A percentile compares a stretch with the other conserved stretches of the same genome.
Evolutionary conservation across 768 basidiomycete genomes (phyloP).

Genomic region (Heimioporus sp.): DNA sequence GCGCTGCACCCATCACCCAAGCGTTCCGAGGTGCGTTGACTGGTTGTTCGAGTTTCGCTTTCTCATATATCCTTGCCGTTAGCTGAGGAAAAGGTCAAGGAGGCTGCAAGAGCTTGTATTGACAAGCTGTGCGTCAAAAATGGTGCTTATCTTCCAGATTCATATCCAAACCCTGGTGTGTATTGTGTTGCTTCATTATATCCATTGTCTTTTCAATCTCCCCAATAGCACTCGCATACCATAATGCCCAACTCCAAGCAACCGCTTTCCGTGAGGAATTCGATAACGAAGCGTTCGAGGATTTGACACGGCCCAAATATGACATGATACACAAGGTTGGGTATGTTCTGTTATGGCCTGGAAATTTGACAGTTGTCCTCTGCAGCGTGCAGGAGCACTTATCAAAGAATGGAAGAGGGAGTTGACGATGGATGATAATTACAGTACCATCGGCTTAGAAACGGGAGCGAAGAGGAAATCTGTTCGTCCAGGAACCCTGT

Average conservation of each 20-base stretch:
- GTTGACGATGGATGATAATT: slow-evolving; percentile 60
- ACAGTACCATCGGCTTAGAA: slow-evolving; percentile 45
- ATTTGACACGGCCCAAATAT: slow-evolving; percentile 76
- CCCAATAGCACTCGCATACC: slow-evolving; percentile 61
- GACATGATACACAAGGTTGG: slow-evolving; percentile 78
- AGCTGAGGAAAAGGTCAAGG: slow-evolving; percentile 70
- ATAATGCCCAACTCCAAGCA: slow-evolving; percentile 89
- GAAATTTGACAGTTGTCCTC: neutral
- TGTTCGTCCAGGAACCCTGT: slow-evolving; percentile 39
- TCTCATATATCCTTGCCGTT: slow-evolving; percentile 8
- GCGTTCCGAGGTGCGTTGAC: slow-evolving; percentile 54
- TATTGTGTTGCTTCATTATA: neutral
- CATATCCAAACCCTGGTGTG: slow-evolving; percentile 89
- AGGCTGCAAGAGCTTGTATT: slow-evolving; percentile 70
- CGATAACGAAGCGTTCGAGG: slow-evolving; percentile 73
- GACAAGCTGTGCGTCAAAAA: slow-evolving; percentile 77
- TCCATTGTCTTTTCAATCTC: no score
- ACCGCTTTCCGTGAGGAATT: slow-evolving; percentile 91
- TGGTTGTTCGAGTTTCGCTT: neutral
- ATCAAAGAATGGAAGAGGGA: slow-evolving; percentile 71
- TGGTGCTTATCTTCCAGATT: slow-evolving; percentile 83
- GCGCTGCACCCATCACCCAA: slow-evolving; percentile 68
- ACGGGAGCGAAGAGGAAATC: slow-evolving; percentile 70
- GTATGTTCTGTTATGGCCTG: neutral
- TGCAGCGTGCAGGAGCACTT: slow-evolving; percentile 64